Percentiles rank a stretch among this genome's conserved stretches.
Evolutionary conservation across 2,329 filamentous ascomycete genomes (phyloP).

Genomic region (Aspergillus thermomutatus): DNA sequence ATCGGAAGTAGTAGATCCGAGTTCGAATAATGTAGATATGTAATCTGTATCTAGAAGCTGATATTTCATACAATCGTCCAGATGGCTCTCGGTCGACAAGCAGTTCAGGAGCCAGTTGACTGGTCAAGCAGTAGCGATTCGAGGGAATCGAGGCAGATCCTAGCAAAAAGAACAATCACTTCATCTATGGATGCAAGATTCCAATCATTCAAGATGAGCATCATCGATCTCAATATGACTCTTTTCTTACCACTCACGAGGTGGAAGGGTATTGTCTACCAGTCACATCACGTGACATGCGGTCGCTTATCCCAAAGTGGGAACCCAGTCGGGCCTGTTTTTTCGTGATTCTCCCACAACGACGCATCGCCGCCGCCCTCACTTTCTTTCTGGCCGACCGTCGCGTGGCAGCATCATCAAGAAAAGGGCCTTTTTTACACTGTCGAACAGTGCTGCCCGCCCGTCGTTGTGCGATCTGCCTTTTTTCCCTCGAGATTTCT

Average conservation of each 20-base stretch:
- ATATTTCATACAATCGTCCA: neutral
- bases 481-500: slow-evolving; percentile 7
- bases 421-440: slow-evolving; percentile 14
- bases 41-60: neutral
- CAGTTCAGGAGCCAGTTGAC: neutral
- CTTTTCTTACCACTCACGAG: neutral
- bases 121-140: neutral
- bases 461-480: slow-evolving; percentile 23
- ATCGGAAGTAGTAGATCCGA: neutral
- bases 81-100: neutral
- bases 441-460: slow-evolving; percentile 28
- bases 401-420: slow-evolving; percentile 36
- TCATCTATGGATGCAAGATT: neutral
- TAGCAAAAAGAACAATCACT: neutral
- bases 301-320: slow-evolving; percentile 38
- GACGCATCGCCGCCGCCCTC: slow-evolving; percentile 6
- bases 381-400: slow-evolving; percentile 20
- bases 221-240: neutral
- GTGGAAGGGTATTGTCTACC: neutral
- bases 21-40: neutral
- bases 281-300: slow-evolving; percentile 24
- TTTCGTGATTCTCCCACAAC: slow-evolving; percentile 37
- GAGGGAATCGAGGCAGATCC: neutral
- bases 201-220: neutral
- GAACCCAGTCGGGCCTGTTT: slow-evolving; percentile 22